Base-by-base conservation (phyloP, 148 eudicot species). In the Rhododendron mucronatum region DNA sequence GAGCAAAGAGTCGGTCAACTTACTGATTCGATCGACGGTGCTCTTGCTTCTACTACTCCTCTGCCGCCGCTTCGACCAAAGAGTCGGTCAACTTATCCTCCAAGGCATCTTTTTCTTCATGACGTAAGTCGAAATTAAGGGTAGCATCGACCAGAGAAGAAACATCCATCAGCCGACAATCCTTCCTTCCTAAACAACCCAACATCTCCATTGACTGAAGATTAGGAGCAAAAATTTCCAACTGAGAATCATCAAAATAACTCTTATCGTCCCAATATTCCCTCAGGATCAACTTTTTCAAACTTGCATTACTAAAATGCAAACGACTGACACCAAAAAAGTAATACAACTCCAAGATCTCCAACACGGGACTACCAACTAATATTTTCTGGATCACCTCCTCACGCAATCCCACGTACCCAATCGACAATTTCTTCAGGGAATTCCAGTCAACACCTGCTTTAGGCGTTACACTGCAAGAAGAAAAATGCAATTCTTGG, bases 341-440 rank as follows among this genome's bases (percentile, higher is more conserved):
- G 41, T 39, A 7, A 37, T 18, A 57, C 84, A 82, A 37, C 61
- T 82, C 84, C 84, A 82, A 21, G 1, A 11, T 7, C 84, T 82
- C 84, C 71, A 82, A 39, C 73, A 82, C 48, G 8, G 84, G 84
- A 61, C 73, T 35, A 47, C 84, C 73, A 4, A 21, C 41, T 33
- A 81, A 81, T 81, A 81, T 80, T 13, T 4, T 77, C 16, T 77
- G 3, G 4, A 77, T 37, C 50, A 41, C 50, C 1, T 77, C 48
- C 0, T 77, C 61, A 26, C 39, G 48, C 82, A 48, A 47, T 3
- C 3, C 48, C 61, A n/a, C 35, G 8, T 23, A 26, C 30, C 61
- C 61, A 80, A 80, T 20, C 1, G 59, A 45, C 57, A 80, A 47
- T 13, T 80, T 80, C 39, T 48, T 80, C 4, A 80, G 35, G 1